Evolutionary conservation across 805 yeast species (phyloP), one percentile per base, ranked within the genome.

Genomic region (Yarrowia porcina): DNA sequence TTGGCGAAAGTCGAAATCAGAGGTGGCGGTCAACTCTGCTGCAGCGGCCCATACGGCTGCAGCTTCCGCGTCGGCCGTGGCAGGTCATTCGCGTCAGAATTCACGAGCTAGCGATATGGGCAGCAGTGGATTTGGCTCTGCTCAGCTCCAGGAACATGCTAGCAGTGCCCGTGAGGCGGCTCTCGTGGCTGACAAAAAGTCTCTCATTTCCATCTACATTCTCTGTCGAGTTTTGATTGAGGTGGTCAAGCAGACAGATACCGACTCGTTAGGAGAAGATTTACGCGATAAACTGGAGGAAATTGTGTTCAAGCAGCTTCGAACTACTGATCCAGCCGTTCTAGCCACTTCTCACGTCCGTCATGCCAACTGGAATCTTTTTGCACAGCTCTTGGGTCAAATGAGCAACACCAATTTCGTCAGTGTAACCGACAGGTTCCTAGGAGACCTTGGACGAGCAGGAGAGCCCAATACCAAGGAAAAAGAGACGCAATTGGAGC

Each of bases 1-100:
- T 72, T 94, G 99, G 99, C 82, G 98, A 65, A 90, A 93, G 72
- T 84, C 93, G 1, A 94, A 94, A 73, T 86, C 96, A 13, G 98
- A 93, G 69, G 86, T 88, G 3, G 90, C 96, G 1, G 82, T 83
- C 28, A 77, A 82, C 73, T 84, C 88, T 0, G 80, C 85, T 4
- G 79, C 83, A 18, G 80, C 80, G 41, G 78, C 81, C 15, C 85
- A 82, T 57, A 78, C 72, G 63, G 77, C 78, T 7, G 71, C 69
- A 0, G 77, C 75, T 15, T 72, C 74, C 42, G 77, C 74, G 47
- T 36, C 49, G 25, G 44, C 32, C 6, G 38, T 38, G 3, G 9
- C 52, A 18, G 45, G 61, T 8, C 63, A 59, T 23, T 45, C 52
- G 2, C 33, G 63, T 1, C 44, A 33, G 12, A 45, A 45, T n/a